Base-by-base conservation (phyloP, 169 alveolate genomes). In the Cryptosporidium tyzzeri region DNA sequence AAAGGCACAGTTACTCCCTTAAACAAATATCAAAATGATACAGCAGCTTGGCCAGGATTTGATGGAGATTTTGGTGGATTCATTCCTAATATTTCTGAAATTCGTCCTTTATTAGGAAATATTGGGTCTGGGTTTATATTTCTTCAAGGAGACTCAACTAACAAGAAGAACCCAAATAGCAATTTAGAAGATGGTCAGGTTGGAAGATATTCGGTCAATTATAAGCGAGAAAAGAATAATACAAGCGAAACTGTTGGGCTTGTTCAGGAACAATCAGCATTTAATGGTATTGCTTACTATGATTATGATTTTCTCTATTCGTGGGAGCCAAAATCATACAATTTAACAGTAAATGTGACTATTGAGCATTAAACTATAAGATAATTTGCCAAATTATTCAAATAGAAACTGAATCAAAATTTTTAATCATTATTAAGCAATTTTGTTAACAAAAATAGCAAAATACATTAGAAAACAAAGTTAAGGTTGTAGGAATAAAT, bases 281-380 rank as follows among this genome's bases (percentile, higher is more conserved):
- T 26, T 48, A 33, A 44, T 39, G 51, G 29, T 7, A 12, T 31
- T 14, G 0, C 89, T 0, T 23, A 14, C 59, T 45, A 59, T 23
- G 89, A 80, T 26, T 80, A 61, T 41, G 80, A 59, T 65, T 80
- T 80, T 45, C 48, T 80, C 18, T 80, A 80, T 80, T 80, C 89
- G 6, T 80, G 89, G 89, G 89, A 80, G 67, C 89, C 89, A 45
- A 33, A 48, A 26, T 44, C 59, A 45, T 16, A 45, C 33, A 44
- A 61, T 29, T 62, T 69, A n/a, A 80, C 61, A 14, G 21, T 73
- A 16, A 59, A 62, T 23, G 29, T 62, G 14, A 62, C 89, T 35
- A 55, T 55, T 55, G 67, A n/a, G 21, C 4, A 55, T 21, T 55
- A 55, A 16, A 55, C 5, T 23, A 55, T 23, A 16, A 23, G 37